These are phyloP conservation scores for Mortierella sp. DNA, from an alignment of 371 early-diverging fungal genomes.

Conservation along the genomic window DNA sequence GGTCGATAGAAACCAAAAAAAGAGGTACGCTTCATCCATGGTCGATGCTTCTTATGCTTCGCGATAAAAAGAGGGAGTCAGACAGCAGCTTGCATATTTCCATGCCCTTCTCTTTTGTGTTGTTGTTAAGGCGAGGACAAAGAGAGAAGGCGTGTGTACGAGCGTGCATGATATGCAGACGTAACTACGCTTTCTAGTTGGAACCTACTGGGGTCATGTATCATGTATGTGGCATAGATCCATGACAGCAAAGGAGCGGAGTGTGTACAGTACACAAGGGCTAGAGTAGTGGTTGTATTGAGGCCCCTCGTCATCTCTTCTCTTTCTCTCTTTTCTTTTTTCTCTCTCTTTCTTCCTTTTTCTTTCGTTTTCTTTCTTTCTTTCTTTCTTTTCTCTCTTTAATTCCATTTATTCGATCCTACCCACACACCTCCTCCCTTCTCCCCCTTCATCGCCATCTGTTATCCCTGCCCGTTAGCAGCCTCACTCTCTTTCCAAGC, in stretches of 20 bases:
- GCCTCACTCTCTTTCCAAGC: background rate
- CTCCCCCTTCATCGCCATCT: background rate
- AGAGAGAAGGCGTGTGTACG: background rate
- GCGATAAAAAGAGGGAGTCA: background rate
- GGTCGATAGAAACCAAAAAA: background rate
- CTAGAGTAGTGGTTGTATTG: background rate
- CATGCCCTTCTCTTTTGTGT: background rate
- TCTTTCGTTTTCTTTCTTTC: background rate
- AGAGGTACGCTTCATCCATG: background rate
- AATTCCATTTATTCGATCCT: background rate
- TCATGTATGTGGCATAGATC: background rate
- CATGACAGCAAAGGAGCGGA: background rate
- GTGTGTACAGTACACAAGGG: background rate
- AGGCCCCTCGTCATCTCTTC: background rate
- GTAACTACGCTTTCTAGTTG: background rate
- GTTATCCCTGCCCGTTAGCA: background rate
- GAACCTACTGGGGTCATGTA: background rate
- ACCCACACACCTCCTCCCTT: background rate
- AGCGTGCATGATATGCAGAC: slow-evolving; percentile 1
- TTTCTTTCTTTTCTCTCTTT: background rate
- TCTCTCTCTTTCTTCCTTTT: background rate
- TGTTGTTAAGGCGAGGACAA: background rate
- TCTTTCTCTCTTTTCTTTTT: background rate
- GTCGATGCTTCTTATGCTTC: background rate
- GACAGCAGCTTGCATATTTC: background rate